Percentiles rank a stretch among this genome's conserved stretches.
These are phyloP conservation scores for Leersia perrieri DNA, from an alignment of 176 grass and related monocot species.

Conservation along the genomic window DNA sequence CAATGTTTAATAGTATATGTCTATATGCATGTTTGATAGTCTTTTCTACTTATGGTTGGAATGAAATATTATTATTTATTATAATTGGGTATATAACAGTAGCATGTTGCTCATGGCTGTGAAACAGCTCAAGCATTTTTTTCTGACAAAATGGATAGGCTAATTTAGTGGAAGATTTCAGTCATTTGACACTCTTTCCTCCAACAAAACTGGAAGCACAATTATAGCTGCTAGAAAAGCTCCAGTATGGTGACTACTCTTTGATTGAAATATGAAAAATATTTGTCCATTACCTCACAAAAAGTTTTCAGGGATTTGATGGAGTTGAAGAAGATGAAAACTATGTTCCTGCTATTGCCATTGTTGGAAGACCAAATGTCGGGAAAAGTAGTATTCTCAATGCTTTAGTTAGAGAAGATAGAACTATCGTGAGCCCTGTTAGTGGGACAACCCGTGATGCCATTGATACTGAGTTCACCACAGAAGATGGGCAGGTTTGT, in stretches of 20 bases:
- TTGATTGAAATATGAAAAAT: background rate
- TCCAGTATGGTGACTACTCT: background rate
- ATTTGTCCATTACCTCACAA: background rate
- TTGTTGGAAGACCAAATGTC: constrained; percentile 98
- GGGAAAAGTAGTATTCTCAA: constrained; percentile 99
- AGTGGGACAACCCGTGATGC: constrained; percentile 98
- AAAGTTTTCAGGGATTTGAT: constrained; percentile 41
- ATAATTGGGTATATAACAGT: constrained; percentile 16
- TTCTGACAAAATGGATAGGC: background rate
- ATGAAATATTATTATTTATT: constrained; percentile 31
- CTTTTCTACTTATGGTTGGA: background rate
- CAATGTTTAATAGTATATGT: constrained; percentile 8
- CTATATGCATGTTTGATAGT: constrained; percentile 2
- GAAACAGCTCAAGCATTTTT: background rate
- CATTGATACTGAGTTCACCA: constrained; percentile 88
- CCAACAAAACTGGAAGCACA: background rate
- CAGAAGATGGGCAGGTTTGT: constrained; percentile 78
- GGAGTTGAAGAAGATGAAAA: constrained; percentile 64
- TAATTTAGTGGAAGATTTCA: background rate
- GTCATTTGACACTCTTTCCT: background rate
- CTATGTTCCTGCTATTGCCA: constrained; percentile 79
- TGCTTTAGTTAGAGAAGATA: constrained; percentile 89
- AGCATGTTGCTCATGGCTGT: background rate
- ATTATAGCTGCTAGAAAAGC: background rate
- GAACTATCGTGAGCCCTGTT: constrained; percentile 97